Percentiles rank a stretch among this genome's conserved stretches.
phyloP scores from a whole-genome alignment of 2,329 filamentous ascomycete species.

The Paecilomyces fulvus region DNA sequence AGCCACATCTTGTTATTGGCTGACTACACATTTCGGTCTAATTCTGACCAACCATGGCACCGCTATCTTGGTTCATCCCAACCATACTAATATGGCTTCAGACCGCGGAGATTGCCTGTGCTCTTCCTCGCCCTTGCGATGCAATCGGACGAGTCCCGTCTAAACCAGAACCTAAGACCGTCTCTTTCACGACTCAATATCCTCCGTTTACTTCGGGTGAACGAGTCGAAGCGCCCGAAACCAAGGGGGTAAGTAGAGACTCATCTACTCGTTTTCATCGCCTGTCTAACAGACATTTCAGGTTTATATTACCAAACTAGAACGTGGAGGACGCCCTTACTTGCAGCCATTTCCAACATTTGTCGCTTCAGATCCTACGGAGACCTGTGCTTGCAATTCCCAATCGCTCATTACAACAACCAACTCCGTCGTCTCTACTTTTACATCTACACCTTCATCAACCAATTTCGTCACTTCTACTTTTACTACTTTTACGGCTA shows the following conservation, averaged over 20 bases:
- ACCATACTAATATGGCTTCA: conserved; percentile 29
- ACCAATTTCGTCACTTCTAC: not conserved
- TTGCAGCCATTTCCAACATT: conserved; percentile 18
- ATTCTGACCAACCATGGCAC: conserved; percentile 10
- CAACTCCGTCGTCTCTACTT: not conserved
- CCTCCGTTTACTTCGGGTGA: conserved; percentile 20
- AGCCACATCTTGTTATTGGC: not conserved
- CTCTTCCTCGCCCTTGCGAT: conserved; percentile 12
- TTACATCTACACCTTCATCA: not conserved
- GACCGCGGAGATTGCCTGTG: conserved; percentile 17
- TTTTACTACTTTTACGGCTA: too few species aligned
- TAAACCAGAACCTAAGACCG: conserved; percentile 1
- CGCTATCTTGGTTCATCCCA: conserved; percentile 15
- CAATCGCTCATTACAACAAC: not conserved
- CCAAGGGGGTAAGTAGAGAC: conserved; percentile 22
- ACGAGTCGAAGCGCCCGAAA: conserved; percentile 18
- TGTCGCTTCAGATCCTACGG: conserved; percentile 1
- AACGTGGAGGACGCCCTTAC: conserved; percentile 17
- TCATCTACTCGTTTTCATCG: not conserved
- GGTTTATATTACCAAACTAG: conserved; percentile 2
- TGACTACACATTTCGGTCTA: not conserved
- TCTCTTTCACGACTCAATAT: conserved; percentile 26
- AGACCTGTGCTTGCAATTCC: not conserved
- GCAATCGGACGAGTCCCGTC: conserved; percentile 6
- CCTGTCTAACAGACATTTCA: not conserved